Conservation (phyloP, 2,329 filamentous ascomycete genomes). For the Sphaerostilbella broomeana region DNA sequence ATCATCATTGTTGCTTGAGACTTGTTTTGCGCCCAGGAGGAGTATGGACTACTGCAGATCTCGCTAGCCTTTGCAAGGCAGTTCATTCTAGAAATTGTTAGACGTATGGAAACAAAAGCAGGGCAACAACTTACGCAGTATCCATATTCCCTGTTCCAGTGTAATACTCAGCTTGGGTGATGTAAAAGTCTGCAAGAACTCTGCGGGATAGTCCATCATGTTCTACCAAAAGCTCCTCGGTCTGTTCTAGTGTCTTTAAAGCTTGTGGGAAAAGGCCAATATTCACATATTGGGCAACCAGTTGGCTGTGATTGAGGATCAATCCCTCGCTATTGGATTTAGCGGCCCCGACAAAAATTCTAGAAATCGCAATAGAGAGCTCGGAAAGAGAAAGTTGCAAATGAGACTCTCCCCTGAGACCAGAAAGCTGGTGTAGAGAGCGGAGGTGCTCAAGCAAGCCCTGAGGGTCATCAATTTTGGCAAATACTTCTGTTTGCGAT, state of each 20-base stretch:
- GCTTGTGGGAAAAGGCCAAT: conserved; percentile 48
- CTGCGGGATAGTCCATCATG: conserved; percentile 33
- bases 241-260: conserved; percentile 48
- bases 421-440: conserved; percentile 45
- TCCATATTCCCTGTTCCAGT: conserved; percentile 59
- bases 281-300: conserved; percentile 47
- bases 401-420: conserved; percentile 42
- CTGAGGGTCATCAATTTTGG: conserved; percentile 43
- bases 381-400: conserved; percentile 42
- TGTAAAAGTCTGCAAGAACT: conserved; percentile 48
- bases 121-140: conserved; percentile 42
- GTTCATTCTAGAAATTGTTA: conserved; percentile 18
- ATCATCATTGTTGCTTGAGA: conserved; percentile 26
- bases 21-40: conserved; percentile 30
- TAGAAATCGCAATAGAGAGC: conserved; percentile 37
- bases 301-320: conserved; percentile 39
- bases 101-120: neutral
- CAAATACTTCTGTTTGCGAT: conserved; percentile 35
- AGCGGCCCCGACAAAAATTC: conserved; percentile 23
- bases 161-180: conserved; percentile 69
- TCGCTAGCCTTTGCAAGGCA: conserved; percentile 35
- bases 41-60: conserved; percentile 24
- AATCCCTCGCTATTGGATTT: conserved; percentile 32
- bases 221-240: conserved; percentile 41
- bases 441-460: conserved; percentile 44